Base-by-base conservation (phyloP, 345 rosid species). In the Zanthoxylum bungeanum region DNA sequence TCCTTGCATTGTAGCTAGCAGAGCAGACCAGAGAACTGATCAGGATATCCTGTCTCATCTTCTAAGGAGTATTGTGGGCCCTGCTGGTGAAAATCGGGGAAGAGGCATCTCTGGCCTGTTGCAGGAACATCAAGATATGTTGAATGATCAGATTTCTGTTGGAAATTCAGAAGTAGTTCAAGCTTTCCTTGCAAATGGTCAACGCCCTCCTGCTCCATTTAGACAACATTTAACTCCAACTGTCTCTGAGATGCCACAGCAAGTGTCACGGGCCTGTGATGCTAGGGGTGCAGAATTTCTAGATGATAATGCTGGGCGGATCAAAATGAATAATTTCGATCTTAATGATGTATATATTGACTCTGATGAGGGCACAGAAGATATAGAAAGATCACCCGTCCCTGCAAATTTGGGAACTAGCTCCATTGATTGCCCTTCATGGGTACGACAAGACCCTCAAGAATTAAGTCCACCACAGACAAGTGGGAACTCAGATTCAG, bases 391-490 rank as follows among this genome's bases (percentile, higher is more conserved):
- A 78, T 92, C 89, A 9, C 87, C 93, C 27, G 80, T 78, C 74
- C 86, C 85, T 69, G 76, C 77, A 62, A 96, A 86, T 80, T 77
- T 74, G 53, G 88, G 83, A 37, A 81, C 85, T 59, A 82, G 89
- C 75, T 87, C 98, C 44, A 83, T 85, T 74, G 98, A 88, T 80
- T 90, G 85, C 76, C 93, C 96, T 74, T 84, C 93, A 19, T 96
- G 97, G 97, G 74, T 85, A 67, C 93, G 77, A 72, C 92, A 82
- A 58, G 89, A 86, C 66, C 88, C 91, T 51, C 97, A 85, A 74
- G 98, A 89, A 83, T 88, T 96, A 57, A 96, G 98, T 78, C 99
- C 99, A 64, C 99, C 96, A 36, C 99, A 87, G 80, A 89, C 91
- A 69, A 91, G 98, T 78, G 78, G 99, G 62, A 89, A 89, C 79